These are phyloP conservation scores for Scalesia atractyloides DNA, from an alignment of 129 eudicot genomes.

Conservation along the genomic window DNA sequence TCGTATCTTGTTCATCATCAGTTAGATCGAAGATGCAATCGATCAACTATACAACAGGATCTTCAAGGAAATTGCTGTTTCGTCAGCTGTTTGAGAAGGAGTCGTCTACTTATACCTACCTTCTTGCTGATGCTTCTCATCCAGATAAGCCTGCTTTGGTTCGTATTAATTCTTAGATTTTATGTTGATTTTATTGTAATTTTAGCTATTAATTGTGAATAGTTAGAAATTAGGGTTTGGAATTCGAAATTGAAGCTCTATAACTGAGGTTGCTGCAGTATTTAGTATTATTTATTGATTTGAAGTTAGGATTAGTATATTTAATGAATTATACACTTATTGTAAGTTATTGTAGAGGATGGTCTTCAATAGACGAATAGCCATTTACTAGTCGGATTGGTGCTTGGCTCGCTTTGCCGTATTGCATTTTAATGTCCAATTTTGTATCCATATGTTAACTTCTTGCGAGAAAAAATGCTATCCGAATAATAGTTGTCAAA, in stretches of 20 bases:
- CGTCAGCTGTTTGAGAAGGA: conserved; percentile 98
- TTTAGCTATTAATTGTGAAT: not conserved
- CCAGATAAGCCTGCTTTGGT: conserved; percentile 96
- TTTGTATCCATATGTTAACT: not conserved
- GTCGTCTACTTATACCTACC: conserved; percentile 90
- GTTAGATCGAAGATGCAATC: conserved; percentile 55
- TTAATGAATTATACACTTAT: not conserved
- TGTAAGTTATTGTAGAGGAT: conserved; percentile 8
- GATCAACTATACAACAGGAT: conserved; percentile 56
- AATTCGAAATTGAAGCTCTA: conserved; percentile 6
- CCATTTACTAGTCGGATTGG: not conserved
- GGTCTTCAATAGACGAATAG: not conserved
- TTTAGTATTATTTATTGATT: not conserved
- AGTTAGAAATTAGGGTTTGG: conserved; percentile 26
- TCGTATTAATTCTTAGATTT: not conserved
- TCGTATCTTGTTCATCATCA: conserved; percentile 30
- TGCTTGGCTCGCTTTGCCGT: not conserved
- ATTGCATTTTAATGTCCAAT: not conserved
- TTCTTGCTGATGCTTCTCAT: conserved; percentile 91
- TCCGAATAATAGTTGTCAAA: too few relatives aligned
- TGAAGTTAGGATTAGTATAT: not conserved
- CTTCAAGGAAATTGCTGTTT: conserved; percentile 55
- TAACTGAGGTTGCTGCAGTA: conserved; percentile 7
- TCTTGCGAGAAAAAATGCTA: not conserved
- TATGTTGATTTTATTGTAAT: conserved; percentile 13